Evolutionary conservation across 441 rosid species (phyloP), one percentile per base, ranked within the genome.

Genomic region (Pelargonium australe): DNA sequence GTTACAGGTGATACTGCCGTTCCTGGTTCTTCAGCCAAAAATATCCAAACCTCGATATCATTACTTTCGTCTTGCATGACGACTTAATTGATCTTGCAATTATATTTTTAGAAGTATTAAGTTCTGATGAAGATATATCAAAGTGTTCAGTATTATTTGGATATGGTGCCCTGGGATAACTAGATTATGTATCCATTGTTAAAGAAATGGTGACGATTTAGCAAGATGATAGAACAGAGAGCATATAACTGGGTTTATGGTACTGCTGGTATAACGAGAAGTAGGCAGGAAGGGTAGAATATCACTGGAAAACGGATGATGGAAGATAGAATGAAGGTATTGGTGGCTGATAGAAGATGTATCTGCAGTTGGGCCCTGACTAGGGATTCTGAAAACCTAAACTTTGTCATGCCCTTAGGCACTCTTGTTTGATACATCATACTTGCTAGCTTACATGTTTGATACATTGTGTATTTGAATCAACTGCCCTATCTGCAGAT

Each of bases 401-500:
- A 14, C 6, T 53, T 53, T 16, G 23, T 14, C 60, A 53, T 1
- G 41, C 13, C 49, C 13, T 44, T 11, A 8, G 49, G 13, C 49
- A 44, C 49, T 44, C 13, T 44, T 44, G 49, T 8, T 44, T 44
- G 13, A 44, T 44, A 44, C 49, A 8, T 44, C 49, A 11, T 2
- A 44, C 7, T 11, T 44, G 49, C 49, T 44, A 44, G 13, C 13
- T 2, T 44, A 44, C 49, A 9, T 44, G 41, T 37, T 37, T 37
- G 41, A 37, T 37, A 37, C 41, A 37, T 37, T 37, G 41, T 37
- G 49, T 44, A 12, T 44, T 44, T 44, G 49, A 44, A 44, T 44
- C 49, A 51, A 66, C 43, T 63, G 16, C 70, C 75, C 67, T 77
- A 0, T 67, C n/a, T 84, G 86, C 89, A 95, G 96, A 95, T 86